Conservation (phyloP, 176 grass and related monocot genomes). For the Themeda triandra region DNA sequence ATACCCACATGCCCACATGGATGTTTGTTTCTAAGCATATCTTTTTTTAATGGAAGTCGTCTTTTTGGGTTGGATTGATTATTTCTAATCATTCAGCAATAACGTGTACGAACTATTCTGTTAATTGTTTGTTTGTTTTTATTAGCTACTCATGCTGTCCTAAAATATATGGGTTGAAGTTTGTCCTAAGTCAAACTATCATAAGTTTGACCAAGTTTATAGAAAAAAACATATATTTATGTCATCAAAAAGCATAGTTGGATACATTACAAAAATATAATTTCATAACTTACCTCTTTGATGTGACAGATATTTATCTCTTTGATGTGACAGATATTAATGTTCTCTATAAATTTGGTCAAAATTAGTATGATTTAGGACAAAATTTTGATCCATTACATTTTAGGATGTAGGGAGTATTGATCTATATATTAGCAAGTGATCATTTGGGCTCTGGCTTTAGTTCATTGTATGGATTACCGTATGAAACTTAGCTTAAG, state of each 20-base stretch:
- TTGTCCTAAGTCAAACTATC: not conserved
- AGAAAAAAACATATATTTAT: no score
- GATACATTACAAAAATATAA: not conserved
- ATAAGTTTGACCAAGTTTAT: not conserved
- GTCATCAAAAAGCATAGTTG: not conserved
- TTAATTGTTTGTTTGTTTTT: not conserved
- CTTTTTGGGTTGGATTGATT: not conserved
- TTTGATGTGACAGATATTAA: not conserved
- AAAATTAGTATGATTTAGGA: not conserved
- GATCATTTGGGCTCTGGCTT: not conserved
- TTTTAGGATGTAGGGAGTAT: not conserved
- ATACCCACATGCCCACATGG: not conserved
- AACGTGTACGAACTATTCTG: not conserved
- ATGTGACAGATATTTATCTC: no score
- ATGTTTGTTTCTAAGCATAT: not conserved
- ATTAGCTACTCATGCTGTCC: not conserved
- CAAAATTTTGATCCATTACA: not conserved
- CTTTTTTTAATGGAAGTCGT: not conserved
- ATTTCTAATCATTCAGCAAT: slow-evolving; percentile 7
- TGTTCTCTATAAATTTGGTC: not conserved
- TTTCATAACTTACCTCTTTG: not conserved
- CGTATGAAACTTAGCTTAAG: not conserved
- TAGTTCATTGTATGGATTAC: not conserved
- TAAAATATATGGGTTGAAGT: not conserved
- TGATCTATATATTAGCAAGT: not conserved